Percentiles rank a stretch among this genome's conserved stretches.
These are phyloP conservation scores for Suhomyces sp. DNA, from an alignment of 805 yeast species.

Conservation along the genomic window DNA sequence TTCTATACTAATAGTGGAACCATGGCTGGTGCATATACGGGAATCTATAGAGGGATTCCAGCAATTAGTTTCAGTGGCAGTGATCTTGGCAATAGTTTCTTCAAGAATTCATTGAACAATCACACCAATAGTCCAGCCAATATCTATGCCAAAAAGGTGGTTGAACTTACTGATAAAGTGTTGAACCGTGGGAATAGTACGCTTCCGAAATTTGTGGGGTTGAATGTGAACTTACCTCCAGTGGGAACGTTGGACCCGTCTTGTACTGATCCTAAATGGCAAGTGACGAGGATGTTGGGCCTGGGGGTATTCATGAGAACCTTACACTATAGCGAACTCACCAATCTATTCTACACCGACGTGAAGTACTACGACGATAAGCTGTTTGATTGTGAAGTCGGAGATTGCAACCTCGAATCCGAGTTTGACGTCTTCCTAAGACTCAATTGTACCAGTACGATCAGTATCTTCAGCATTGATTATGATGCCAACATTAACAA, in stretches of 20 bases:
- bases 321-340: constrained; percentile 8
- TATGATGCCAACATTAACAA: constrained; percentile 35
- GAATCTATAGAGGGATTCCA: constrained; percentile 26
- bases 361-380: constrained; percentile 15
- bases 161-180: constrained; percentile 19
- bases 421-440: constrained; percentile 14
- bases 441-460: constrained; percentile 40
- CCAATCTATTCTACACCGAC: constrained; percentile 7
- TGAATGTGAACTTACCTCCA: constrained; percentile 27
- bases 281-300: constrained; percentile 12
- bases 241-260: constrained; percentile 24
- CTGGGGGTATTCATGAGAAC: constrained; percentile 10
- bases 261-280: constrained; percentile 14
- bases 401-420: constrained; percentile 11
- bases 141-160: constrained; percentile 25
- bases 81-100: constrained; percentile 26
- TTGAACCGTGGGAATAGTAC: constrained; percentile 11
- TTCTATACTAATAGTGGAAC: constrained; percentile 29
- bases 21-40: constrained; percentile 25
- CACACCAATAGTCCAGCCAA: constrained; percentile 23
- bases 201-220: constrained; percentile 22
- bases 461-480: constrained; percentile 50
- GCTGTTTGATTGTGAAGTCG: constrained; percentile 10
- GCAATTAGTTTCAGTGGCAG: constrained; percentile 28
- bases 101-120: constrained; percentile 19